A percentile compares a stretch with the other conserved stretches of the same genome.
Evolutionary conservation across 495 filamentous ascomycete species (phyloP).

Genomic region (Glutinoglossum americanum): DNA sequence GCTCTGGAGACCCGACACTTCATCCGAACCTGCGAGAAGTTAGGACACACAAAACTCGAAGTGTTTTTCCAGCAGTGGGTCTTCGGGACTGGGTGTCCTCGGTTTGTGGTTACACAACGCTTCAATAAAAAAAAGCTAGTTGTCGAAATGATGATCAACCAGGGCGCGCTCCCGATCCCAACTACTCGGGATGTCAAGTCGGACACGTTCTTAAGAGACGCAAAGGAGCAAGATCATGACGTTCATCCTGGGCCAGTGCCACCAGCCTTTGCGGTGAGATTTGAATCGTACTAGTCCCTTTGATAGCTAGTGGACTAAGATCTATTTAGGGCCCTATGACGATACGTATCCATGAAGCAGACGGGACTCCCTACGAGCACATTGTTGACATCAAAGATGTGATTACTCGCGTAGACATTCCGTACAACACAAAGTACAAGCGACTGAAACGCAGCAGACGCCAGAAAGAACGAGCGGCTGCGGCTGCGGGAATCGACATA

Average conservation of each 20-base stretch:
- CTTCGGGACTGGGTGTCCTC: conserved; percentile 64
- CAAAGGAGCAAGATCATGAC: conserved; percentile 50
- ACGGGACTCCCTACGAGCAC: conserved; percentile 96
- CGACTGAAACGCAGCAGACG: conserved; percentile 79
- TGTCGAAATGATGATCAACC: conserved; percentile 77
- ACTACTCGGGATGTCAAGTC: conserved; percentile 32
- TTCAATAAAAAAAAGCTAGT: conserved; percentile 98
- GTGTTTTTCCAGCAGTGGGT: conserved; percentile 89
- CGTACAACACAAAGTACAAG: conserved; percentile 99
- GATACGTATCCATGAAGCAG: conserved; percentile 92
- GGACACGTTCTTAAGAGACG: conserved; percentile 57
- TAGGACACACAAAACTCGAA: conserved; percentile 66
- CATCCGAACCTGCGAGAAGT: conserved; percentile 61
- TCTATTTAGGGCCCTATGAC: conserved; percentile 59
- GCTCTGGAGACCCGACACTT: conserved; percentile 55
- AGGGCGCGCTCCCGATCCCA: conserved; percentile 46
- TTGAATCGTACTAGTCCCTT: not conserved
- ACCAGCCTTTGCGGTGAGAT: conserved; percentile 45
- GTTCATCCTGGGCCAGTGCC: conserved; percentile 50
- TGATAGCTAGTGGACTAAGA: not conserved
- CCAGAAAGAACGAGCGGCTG: conserved; percentile 57
- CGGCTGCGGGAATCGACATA: conserved; percentile 34
- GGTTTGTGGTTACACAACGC: conserved; percentile 58
- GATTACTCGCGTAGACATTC: conserved; percentile 67
- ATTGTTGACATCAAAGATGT: conserved; percentile 86